Conservation (phyloP, 441 rosid species). For the Iberis amara region DNA sequence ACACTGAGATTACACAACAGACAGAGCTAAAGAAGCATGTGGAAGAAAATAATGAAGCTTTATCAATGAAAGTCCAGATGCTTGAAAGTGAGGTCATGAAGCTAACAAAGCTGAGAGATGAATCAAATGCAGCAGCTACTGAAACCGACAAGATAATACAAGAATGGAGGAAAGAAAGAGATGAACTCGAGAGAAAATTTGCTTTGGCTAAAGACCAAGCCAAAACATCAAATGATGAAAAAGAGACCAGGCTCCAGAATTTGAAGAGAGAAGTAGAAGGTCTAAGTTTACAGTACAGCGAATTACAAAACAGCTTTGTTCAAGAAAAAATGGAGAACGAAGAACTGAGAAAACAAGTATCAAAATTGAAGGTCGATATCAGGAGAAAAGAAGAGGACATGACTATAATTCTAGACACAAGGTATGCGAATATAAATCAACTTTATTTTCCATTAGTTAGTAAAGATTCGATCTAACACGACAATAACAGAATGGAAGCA, state of each 20-base stretch:
- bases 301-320: constrained; percentile 43
- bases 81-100: constrained; percentile 37
- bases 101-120: constrained; percentile 40
- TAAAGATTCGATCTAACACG: constrained; percentile 1
- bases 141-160: constrained; percentile 42
- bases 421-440: constrained; percentile 32
- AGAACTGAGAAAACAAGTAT: constrained; percentile 45
- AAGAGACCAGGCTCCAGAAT: constrained; percentile 42
- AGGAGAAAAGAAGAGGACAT: constrained; percentile 49
- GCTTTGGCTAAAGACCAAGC: constrained; percentile 48
- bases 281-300: constrained; percentile 39
- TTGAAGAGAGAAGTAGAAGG: constrained; percentile 50
- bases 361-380: constrained; percentile 45
- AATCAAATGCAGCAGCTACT: constrained; percentile 34
- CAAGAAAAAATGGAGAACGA: constrained; percentile 62
- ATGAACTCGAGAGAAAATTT: constrained; percentile 42
- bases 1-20: constrained; percentile 34
- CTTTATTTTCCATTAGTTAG: not conserved
- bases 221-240: constrained; percentile 50
- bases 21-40: constrained; percentile 32
- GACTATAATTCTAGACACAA: constrained; percentile 31
- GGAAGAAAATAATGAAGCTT: constrained; percentile 36
- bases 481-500: constrained; percentile 33
- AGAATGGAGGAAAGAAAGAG: constrained; percentile 52
- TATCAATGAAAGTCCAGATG: constrained; percentile 32